phyloP scores from a whole-genome alignment of 306 rosid species.

The Cicer cuneatum region DNA sequence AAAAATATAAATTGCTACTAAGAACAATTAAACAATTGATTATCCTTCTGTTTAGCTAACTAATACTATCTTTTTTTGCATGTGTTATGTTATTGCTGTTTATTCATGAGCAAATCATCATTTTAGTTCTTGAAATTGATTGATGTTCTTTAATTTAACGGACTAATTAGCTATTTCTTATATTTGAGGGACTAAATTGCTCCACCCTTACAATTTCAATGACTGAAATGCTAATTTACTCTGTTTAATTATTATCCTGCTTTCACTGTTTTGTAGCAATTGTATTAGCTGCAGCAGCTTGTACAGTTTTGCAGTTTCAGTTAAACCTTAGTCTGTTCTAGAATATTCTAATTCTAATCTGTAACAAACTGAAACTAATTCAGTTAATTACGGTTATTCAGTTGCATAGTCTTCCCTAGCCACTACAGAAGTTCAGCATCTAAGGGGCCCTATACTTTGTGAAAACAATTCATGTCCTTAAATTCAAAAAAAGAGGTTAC shows the following conservation, averaged over 20 bases:
- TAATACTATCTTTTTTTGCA: background rate
- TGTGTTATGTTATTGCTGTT: too few relatives aligned
- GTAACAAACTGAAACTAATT: background rate
- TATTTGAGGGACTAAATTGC: too few relatives aligned
- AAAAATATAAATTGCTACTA: background rate
- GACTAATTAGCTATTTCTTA: too few relatives aligned
- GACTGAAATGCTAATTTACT: background rate
- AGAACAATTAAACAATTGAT: background rate
- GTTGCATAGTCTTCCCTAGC: background rate
- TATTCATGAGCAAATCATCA: too few relatives aligned
- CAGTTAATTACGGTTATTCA: background rate
- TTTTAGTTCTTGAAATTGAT: too few relatives aligned
- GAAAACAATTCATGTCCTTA: too few relatives aligned
- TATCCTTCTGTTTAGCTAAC: background rate
- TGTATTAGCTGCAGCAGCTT: background rate
- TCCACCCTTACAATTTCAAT: too few relatives aligned
- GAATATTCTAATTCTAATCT: background rate
- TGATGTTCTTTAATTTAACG: too few relatives aligned
- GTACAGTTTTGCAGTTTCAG: background rate
- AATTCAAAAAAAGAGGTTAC: too few relatives aligned
- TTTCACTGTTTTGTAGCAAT: background rate
- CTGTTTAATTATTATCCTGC: too few relatives aligned
- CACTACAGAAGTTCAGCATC: background rate
- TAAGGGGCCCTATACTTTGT: too few relatives aligned
- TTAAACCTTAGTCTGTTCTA: background rate